Percentiles rank a stretch among this genome's conserved stretches.
These are phyloP conservation scores for Trametes pubescens DNA, from an alignment of 1,284 basidiomycete genomes.

Conservation along the genomic window DNA sequence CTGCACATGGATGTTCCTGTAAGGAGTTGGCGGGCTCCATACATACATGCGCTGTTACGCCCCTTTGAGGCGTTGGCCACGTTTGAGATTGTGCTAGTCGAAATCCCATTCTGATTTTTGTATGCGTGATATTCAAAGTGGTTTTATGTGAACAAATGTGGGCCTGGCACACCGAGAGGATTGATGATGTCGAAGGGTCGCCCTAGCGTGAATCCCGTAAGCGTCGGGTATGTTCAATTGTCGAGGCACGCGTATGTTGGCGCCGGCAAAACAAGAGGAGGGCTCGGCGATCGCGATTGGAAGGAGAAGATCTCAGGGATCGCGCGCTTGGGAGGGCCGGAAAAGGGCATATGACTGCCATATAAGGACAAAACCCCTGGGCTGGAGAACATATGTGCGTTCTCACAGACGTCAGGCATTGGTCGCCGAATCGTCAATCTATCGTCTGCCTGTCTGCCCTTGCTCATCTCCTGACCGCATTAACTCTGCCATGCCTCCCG, in stretches of 20 bases:
- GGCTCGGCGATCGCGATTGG: background rate
- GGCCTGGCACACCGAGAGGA: no score
- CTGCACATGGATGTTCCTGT: no score
- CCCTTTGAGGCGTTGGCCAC: no score
- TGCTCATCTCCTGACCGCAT: slow-evolving; percentile 19
- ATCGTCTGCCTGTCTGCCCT: slow-evolving; percentile 26
- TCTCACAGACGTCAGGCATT: slow-evolving; percentile 32
- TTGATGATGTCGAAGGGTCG: no score
- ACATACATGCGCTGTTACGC: no score
- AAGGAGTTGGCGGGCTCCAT: no score
- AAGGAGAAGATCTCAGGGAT: slow-evolving; percentile 20
- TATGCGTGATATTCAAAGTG: no score
- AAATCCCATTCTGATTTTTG: no score
- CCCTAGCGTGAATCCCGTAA: background rate
- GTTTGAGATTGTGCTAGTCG: no score
- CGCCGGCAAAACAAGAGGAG: background rate
- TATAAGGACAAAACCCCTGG: slow-evolving; percentile 26
- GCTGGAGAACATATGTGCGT: slow-evolving; percentile 8
- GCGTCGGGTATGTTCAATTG: background rate
- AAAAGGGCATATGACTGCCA: background rate
- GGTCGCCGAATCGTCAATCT: slow-evolving; percentile 27
- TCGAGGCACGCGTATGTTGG: background rate
- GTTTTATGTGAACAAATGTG: no score
- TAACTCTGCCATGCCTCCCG: slow-evolving; percentile 22
- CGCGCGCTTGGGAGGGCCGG: background rate